phyloP scores from a whole-genome alignment of 2,329 filamentous ascomycete species.

The Clarireedia hainanense region DNA sequence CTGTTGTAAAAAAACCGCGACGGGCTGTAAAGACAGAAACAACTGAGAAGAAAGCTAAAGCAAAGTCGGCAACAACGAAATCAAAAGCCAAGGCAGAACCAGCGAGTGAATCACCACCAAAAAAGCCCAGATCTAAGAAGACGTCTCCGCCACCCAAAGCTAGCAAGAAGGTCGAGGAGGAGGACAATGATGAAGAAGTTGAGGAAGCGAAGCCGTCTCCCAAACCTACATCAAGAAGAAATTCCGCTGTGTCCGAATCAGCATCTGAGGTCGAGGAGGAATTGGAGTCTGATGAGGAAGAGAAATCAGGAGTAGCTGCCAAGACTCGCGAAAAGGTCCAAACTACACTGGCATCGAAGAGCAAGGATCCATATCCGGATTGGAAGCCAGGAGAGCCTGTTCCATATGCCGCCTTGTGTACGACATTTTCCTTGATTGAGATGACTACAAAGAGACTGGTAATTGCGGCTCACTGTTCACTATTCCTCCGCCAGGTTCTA shows the following conservation, averaged over 20 bases:
- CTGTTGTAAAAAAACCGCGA: conserved; percentile 32
- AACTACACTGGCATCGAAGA: conserved; percentile 58
- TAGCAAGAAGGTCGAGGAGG: conserved; percentile 13
- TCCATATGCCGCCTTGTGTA: conserved; percentile 89
- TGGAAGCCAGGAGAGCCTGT: conserved; percentile 86
- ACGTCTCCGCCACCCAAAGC: conserved; percentile 15
- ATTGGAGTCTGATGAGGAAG: conserved; percentile 43
- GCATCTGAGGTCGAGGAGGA: conserved; percentile 37
- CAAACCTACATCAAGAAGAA: conserved; percentile 20
- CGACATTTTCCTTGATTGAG: conserved; percentile 89
- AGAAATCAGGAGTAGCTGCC: conserved; percentile 63
- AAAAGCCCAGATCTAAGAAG: conserved; percentile 9
- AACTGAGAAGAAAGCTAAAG: conserved; percentile 19
- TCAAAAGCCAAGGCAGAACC: conserved; percentile 12
- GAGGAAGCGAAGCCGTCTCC: conserved; percentile 27
- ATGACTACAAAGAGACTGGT: conserved; percentile 86
- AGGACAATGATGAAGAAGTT: conserved; percentile 32
- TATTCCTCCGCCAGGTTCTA: conserved; percentile 91
- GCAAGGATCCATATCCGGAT: conserved; percentile 83
- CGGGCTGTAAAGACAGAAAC: conserved; percentile 37
- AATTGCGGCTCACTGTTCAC: conserved; percentile 81
- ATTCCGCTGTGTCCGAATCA: conserved; percentile 34
- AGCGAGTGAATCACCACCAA: conserved; percentile 11
- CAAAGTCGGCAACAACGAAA: neutral
- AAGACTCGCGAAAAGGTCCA: conserved; percentile 79